Conservation (phyloP, 78 protist species). For the Dictyostelium citrinum region DNA sequence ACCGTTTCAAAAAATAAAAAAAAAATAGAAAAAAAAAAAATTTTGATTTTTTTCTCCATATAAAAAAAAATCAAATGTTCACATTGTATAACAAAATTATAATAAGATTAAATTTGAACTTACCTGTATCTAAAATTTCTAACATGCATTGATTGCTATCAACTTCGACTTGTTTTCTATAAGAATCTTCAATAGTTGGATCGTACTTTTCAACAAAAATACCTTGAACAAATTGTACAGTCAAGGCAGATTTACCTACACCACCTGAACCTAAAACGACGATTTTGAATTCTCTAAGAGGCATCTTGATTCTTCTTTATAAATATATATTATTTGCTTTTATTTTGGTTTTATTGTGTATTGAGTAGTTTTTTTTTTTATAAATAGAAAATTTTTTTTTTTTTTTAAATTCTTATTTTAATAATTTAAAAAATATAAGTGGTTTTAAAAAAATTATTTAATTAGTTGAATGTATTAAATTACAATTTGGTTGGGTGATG, state of each 20-base stretch:
- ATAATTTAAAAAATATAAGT: not conserved
- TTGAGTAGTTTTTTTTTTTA: not conserved
- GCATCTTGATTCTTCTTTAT: constrained; percentile 31
- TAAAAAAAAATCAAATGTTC: not conserved
- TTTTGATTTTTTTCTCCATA: not conserved
- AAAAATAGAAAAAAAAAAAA: not conserved
- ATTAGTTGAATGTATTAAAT: not conserved
- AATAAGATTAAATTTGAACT: not conserved
- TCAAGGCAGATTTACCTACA: constrained; percentile 82
- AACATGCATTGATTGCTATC: constrained; percentile 91
- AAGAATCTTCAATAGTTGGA: constrained; percentile 91
- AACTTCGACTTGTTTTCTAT: constrained; percentile 93
- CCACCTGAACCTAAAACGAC: constrained; percentile 87
- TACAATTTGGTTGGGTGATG: not conserved
- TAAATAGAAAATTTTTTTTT: not conserved
- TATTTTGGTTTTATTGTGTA: not conserved
- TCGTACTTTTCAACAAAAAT: constrained; percentile 86
- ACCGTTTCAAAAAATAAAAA: not conserved
- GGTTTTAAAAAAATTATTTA: not conserved
- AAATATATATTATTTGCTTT: not conserved
- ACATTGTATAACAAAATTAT: not conserved
- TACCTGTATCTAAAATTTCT: constrained; percentile 98
- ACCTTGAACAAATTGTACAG: constrained; percentile 87
- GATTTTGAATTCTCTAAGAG: constrained; percentile 80
- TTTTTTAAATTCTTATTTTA: not conserved